These are phyloP conservation scores for Nicotiana sylvestris DNA, from an alignment of 257 asterid genomes.

Conservation along the genomic window DNA sequence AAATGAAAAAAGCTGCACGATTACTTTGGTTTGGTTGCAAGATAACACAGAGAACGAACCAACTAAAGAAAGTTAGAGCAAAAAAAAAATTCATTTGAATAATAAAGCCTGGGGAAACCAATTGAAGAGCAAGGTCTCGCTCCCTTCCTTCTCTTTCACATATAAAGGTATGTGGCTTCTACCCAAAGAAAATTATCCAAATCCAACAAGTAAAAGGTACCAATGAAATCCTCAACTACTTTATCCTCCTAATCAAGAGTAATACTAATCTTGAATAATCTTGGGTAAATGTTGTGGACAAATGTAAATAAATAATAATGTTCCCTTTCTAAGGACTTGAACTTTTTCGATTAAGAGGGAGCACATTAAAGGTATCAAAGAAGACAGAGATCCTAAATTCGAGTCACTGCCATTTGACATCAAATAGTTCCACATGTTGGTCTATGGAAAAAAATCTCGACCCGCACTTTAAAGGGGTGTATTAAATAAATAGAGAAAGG, in stretches of 20 bases:
- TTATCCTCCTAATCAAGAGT: not conserved
- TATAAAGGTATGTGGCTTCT: not conserved
- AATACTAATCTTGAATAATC: not conserved
- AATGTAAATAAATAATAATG: not conserved
- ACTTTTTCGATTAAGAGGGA: not conserved
- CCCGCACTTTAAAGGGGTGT: not conserved
- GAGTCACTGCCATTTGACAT: not conserved
- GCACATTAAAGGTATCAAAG: not conserved
- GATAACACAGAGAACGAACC: not conserved
- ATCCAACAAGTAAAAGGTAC: not conserved
- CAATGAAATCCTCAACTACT: not conserved
- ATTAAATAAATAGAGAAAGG: not conserved
- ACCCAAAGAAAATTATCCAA: not conserved
- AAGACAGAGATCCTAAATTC: not conserved
- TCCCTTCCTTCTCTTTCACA: not conserved
- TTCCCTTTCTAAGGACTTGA: not conserved
- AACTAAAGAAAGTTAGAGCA: not conserved
- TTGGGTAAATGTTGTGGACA: not conserved
- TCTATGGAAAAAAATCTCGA: conserved; percentile 2
- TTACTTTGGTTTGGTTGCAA: conserved; percentile 4
- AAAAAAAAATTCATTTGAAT: not conserved
- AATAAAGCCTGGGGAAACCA: not conserved
- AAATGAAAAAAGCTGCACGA: not conserved
- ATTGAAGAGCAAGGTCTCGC: not conserved
- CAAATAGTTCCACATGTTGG: not conserved